phyloP scores from a whole-genome alignment of 163 green algal species.

The Chlorella variabilis region DNA sequence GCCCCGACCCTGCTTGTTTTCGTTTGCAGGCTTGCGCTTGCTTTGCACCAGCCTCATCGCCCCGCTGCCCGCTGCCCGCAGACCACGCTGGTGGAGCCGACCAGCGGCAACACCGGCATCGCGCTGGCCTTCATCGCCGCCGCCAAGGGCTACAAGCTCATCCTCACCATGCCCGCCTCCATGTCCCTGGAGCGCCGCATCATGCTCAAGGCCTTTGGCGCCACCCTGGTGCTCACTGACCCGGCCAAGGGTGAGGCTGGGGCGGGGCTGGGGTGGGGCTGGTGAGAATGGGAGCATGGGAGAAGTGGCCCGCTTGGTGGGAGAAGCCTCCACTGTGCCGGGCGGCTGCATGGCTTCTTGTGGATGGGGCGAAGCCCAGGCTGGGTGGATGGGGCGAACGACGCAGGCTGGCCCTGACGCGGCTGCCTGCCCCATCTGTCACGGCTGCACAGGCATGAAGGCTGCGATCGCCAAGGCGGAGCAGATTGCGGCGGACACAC shows the following conservation, averaged over 20 bases:
- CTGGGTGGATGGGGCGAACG: no score
- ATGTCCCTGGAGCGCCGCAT: constrained; percentile 95
- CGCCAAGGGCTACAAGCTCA: constrained; percentile 90
- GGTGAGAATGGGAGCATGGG: not conserved
- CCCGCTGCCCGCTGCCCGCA: not conserved
- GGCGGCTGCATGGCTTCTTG: no score
- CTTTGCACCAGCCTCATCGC: not conserved
- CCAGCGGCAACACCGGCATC: constrained; percentile 97
- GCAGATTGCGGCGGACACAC: constrained; percentile 85
- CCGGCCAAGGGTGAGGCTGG: constrained; percentile 67
- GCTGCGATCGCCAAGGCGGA: constrained; percentile 95
- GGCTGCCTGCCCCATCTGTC: no score
- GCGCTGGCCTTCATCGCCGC: constrained; percentile 97
- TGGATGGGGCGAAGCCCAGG: no score
- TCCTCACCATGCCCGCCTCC: constrained; percentile 97
- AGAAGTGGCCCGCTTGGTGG: not conserved
- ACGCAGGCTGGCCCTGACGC: no score
- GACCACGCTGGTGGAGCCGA: constrained; percentile 96
- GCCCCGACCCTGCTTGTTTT: no score
- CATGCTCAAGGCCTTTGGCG: constrained; percentile 92
- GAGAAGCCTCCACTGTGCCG: no score
- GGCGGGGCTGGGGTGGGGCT: not conserved
- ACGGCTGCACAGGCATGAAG: constrained; percentile 67
- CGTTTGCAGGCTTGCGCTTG: no score
- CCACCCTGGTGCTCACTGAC: constrained; percentile 95